A percentile compares a stretch with the other conserved stretches of the same genome.
Evolutionary conservation across 805 yeast genomes (phyloP).

Genomic region (Cyberlindnera mrakii): DNA sequence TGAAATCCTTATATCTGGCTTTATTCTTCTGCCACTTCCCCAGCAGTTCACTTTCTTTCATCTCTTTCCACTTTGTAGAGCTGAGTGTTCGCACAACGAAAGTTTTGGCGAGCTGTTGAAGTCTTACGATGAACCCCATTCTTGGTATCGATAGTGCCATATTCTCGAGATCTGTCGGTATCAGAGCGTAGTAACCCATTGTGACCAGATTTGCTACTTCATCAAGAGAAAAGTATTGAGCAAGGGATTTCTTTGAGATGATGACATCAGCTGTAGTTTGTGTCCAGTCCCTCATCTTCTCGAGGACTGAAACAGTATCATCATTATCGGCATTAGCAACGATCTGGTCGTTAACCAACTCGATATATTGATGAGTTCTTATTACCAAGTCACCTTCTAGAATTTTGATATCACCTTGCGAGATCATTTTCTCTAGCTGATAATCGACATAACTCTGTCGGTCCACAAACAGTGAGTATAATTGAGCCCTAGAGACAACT

Average conservation of each 20-base stretch:
- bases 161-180: conserved; percentile 32
- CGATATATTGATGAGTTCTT: conserved; percentile 20
- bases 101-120: conserved; percentile 37
- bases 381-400: conserved; percentile 32
- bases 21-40: conserved; percentile 42
- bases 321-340: background rate
- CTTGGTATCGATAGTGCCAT: conserved; percentile 43
- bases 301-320: conserved; percentile 2
- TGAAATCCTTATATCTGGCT: conserved; percentile 39
- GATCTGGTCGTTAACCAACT: conserved; percentile 1
- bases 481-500: conserved; percentile 26
- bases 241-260: background rate
- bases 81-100: conserved; percentile 37
- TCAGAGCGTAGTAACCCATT: conserved; percentile 38
- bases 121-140: conserved; percentile 41
- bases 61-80: conserved; percentile 35
- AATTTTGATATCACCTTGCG: conserved; percentile 32
- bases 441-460: conserved; percentile 48
- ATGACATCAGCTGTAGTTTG: background rate
- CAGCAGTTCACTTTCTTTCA: conserved; percentile 34
- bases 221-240: conserved; percentile 9
- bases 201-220: conserved; percentile 30
- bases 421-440: conserved; percentile 31
- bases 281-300: background rate
- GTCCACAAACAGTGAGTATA: conserved; percentile 41